phyloP scores from a whole-genome alignment of 1,139 yeast species.

The Protomyces pachydermus region DNA sequence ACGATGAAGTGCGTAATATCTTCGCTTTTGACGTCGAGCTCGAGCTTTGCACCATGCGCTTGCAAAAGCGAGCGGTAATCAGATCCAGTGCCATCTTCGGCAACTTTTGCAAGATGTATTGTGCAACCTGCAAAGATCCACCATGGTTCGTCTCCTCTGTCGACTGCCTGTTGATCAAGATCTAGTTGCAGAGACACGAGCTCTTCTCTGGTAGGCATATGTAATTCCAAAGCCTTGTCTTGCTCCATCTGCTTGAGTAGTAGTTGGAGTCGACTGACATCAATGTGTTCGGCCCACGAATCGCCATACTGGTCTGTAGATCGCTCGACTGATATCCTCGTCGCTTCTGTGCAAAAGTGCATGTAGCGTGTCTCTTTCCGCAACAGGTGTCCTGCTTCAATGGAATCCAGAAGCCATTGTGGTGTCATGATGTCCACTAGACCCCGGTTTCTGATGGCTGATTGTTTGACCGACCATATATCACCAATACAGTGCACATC shows the following conservation, averaged over 20 bases:
- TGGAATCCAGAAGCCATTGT: slow-evolving; percentile 67
- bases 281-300: slow-evolving; percentile 33
- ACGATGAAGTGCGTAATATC: background rate
- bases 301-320: slow-evolving; percentile 39
- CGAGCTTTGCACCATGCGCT: background rate
- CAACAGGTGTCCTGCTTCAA: slow-evolving; percentile 45
- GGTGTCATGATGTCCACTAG: slow-evolving; percentile 58
- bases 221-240: background rate
- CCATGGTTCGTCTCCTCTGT: background rate
- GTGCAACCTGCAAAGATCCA: background rate
- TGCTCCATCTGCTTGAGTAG: slow-evolving; percentile 27
- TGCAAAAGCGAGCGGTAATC: background rate
- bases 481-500: slow-evolving; percentile 48
- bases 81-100: background rate
- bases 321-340: slow-evolving; percentile 30
- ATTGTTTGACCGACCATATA: slow-evolving; percentile 47
- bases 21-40: background rate
- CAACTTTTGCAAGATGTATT: background rate
- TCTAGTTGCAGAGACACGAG: background rate
- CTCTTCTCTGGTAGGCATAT: background rate
- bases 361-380: slow-evolving; percentile 60
- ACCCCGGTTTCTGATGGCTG: slow-evolving; percentile 46
- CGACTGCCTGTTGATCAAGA: background rate
- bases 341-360: slow-evolving; percentile 41
- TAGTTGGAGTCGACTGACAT: slow-evolving; percentile 29